Evolutionary conservation across 1,284 basidiomycete genomes (phyloP).

Genomic region (Ustilago vetiveriae): DNA sequence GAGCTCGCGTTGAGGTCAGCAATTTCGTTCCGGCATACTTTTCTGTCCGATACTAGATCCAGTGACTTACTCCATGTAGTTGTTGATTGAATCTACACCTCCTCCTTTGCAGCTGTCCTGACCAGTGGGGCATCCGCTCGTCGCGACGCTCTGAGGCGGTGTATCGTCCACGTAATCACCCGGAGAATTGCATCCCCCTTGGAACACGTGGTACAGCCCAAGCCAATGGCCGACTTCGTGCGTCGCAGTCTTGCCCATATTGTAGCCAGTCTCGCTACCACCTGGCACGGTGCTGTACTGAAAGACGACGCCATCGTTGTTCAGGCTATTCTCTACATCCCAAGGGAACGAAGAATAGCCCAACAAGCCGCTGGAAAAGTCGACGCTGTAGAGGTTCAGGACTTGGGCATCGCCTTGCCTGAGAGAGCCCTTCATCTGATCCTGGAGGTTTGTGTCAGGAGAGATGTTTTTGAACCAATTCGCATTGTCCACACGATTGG

Average conservation of each 20-base stretch:
- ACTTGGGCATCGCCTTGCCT: constrained; percentile 69
- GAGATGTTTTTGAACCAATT: constrained; percentile 71
- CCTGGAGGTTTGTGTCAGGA: constrained; percentile 69
- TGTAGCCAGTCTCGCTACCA: constrained; percentile 70
- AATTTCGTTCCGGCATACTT: too few relatives aligned
- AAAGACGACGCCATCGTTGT: constrained; percentile 34
- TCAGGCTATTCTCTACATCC: constrained; percentile 10
- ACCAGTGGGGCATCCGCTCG: constrained; percentile 38
- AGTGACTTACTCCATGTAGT: constrained; percentile 58
- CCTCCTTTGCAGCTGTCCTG: constrained; percentile 44
- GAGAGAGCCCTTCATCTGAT: constrained; percentile 71
- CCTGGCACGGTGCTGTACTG: constrained; percentile 70
- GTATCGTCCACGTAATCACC: constrained; percentile 73
- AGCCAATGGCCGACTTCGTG: constrained; percentile 71
- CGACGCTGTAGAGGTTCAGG: constrained; percentile 72
- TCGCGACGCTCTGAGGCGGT: constrained; percentile 61
- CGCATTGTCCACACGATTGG: constrained; percentile 68
- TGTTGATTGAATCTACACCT: constrained; percentile 47
- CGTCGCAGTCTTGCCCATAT: constrained; percentile 72
- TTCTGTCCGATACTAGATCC: too few relatives aligned
- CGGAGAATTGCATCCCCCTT: constrained; percentile 71
- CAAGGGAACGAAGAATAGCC: constrained; percentile 71
- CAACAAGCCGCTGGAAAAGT: constrained; percentile 38
- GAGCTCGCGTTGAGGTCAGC: not conserved
- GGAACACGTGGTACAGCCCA: constrained; percentile 74